Conservation (phyloP, 164 flowering plant species). For the Vitis cinerea region DNA sequence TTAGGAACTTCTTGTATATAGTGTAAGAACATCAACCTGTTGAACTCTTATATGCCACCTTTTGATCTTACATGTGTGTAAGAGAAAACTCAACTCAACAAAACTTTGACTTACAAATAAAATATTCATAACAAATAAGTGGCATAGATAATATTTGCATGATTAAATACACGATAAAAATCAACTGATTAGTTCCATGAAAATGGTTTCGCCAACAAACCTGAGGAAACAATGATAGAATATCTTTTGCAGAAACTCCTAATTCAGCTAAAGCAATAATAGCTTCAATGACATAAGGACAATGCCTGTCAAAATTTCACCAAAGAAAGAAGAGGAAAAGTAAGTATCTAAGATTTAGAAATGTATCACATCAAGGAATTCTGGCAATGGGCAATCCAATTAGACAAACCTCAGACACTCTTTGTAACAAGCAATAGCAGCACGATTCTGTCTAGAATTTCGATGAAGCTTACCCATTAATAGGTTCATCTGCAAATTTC, state of each 20-base stretch:
- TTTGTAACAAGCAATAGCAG: conserved; percentile 75
- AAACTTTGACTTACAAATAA: too few relatives aligned
- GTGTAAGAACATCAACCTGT: neutral
- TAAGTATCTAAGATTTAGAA: neutral
- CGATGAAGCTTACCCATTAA: conserved; percentile 88
- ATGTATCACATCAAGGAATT: neutral
- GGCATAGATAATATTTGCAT: neutral
- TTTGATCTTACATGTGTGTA: too few relatives aligned
- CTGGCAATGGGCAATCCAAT: neutral
- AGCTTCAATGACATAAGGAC: conserved; percentile 86
- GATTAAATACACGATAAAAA: neutral
- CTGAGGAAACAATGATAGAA: conserved; percentile 83
- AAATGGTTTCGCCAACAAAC: conserved; percentile 36
- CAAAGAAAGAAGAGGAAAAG: neutral
- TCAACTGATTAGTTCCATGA: neutral
- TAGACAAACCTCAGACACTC: conserved; percentile 82
- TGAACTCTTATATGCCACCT: neutral
- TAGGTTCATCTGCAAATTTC: conserved; percentile 81
- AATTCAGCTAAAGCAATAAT: conserved; percentile 83
- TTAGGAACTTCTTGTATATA: neutral
- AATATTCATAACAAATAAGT: too few relatives aligned
- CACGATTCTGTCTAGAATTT: conserved; percentile 63
- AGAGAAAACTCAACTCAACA: too few relatives aligned
- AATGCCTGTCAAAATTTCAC: conserved; percentile 52
- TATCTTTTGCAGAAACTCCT: conserved; percentile 84